Evolutionary conservation across 352 stramenopile species (phyloP), one percentile per base, ranked within the genome.

Genomic region (Pythium biforme): DNA sequence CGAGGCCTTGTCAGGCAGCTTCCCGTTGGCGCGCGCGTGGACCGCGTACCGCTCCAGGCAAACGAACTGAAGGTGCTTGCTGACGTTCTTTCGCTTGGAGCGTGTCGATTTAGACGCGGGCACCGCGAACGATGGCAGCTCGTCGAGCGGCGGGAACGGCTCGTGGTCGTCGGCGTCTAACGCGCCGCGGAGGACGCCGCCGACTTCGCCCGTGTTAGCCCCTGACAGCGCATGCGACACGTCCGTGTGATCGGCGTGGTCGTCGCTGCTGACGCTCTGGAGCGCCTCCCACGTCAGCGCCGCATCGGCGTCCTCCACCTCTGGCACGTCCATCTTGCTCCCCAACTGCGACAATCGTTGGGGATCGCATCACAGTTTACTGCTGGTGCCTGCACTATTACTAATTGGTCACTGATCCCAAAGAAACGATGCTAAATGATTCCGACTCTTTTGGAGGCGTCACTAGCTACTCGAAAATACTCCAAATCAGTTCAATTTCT

Each of bases 61-160:
- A 23, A 85, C 49, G 34, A 89, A 65, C 59, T 90, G 81, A 11
- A 90, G 61, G 51, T 77, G 61, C 58, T 90, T 89, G 62, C 77
- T 89, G 49, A 89, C 79, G 71, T 87, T 89, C 53, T 83, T 88
- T 40, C 81, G 79, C 65, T 90, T 90, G 26, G 74, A 64, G 61
- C 51, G 70, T 23, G 12, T 8, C 8, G 48, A n/a, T n/a, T n/a
- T n/a, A n/a, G 31, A 4, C 37, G 14, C 37, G 34, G n/a, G 34
- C 34, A 14, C 14, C 37, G 37, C 40, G 17, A 70, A 70, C 27
- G 76, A 59, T 4, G 73, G 71, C 14, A 67, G 61, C n/a, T 77
- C 74, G 33, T 70, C 75, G 6, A 83, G 60, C 50, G 70, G 77
- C 29, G 67, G 64, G 54, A 88, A 87, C 41, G 64, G 67, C 56